Conservation (phyloP, 768 basidiomycete species). For the Trametes gibbosa region DNA sequence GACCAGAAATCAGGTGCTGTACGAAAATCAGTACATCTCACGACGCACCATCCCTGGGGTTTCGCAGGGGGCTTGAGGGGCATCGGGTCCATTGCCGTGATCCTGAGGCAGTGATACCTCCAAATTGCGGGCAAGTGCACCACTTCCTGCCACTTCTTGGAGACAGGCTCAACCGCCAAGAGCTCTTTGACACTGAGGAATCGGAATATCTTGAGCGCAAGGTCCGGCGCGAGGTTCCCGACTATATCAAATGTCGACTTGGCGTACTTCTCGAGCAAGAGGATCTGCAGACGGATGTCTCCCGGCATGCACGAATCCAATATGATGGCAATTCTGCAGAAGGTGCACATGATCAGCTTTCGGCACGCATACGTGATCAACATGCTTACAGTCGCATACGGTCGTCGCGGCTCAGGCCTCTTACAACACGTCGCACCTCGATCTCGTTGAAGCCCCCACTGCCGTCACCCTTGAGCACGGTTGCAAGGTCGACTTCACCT, state of each 20-base stretch:
- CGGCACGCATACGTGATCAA: no score
- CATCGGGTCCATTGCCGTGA: conserved; percentile 70
- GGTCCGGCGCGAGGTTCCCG: conserved; percentile 62
- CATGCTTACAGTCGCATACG: conserved; percentile 68
- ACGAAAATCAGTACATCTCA: not conserved
- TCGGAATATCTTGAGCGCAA: conserved; percentile 63
- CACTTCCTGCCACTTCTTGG: conserved; percentile 42
- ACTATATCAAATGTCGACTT: conserved; percentile 82
- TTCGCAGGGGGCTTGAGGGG: conserved; percentile 59
- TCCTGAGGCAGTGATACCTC: conserved; percentile 69
- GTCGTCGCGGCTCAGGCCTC: conserved; percentile 61
- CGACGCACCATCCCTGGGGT: conserved; percentile 70
- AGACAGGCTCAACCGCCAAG: conserved; percentile 54
- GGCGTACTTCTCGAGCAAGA: conserved; percentile 80
- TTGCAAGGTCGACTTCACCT: conserved; percentile 48
- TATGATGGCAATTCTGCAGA: conserved; percentile 57
- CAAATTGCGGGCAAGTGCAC: conserved; percentile 70
- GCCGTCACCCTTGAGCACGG: conserved; percentile 46
- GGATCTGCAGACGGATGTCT: conserved; percentile 81
- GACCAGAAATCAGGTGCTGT: not conserved
- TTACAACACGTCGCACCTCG: conserved; percentile 63
- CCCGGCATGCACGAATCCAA: conserved; percentile 76
- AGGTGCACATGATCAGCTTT: not conserved
- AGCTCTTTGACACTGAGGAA: conserved; percentile 59
- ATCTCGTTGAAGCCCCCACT: conserved; percentile 64